A percentile compares a stretch with the other conserved stretches of the same genome.
Evolutionary conservation across 2,329 filamentous ascomycete species (phyloP).

Genomic region (Exophiala phaeomuriformis): DNA sequence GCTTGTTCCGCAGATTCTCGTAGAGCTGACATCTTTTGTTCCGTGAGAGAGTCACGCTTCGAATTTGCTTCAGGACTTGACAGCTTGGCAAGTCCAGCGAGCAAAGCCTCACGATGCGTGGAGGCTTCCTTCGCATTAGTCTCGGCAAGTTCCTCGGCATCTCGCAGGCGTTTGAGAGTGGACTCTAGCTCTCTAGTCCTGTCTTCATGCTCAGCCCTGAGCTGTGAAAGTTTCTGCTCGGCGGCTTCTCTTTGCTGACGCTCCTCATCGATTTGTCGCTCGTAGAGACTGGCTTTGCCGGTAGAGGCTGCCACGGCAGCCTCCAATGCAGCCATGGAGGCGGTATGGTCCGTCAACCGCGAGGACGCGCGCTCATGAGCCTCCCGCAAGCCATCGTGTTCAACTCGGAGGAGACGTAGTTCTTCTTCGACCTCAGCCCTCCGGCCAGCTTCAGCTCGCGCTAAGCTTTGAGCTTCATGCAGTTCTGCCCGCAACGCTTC

Average conservation of each 20-base stretch:
- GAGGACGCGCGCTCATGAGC: constrained; percentile 61
- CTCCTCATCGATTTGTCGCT: constrained; percentile 78
- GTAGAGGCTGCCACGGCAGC: constrained; percentile 71
- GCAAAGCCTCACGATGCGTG: constrained; percentile 72
- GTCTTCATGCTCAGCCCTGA: constrained; percentile 77
- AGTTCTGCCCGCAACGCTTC: constrained; percentile 80
- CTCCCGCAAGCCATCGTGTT: constrained; percentile 68
- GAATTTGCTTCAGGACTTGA: constrained; percentile 39
- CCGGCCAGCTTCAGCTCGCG: constrained; percentile 72
- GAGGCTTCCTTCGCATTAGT: constrained; percentile 81
- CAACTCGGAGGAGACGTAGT: constrained; percentile 69
- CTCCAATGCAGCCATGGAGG: constrained; percentile 66
- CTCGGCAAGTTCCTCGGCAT: constrained; percentile 81
- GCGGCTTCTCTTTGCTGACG: constrained; percentile 64
- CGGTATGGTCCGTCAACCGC: constrained; percentile 61
- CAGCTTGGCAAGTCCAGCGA: constrained; percentile 74
- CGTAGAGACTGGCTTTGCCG: constrained; percentile 67
- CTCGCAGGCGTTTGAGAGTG: constrained; percentile 64
- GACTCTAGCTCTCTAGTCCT: constrained; percentile 69
- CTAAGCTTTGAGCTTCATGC: constrained; percentile 67
- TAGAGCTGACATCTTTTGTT: constrained; percentile 60
- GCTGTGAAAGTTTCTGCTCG: constrained; percentile 66
- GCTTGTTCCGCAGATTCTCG: constrained; percentile 73
- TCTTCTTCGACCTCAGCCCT: constrained; percentile 69
- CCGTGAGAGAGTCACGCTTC: constrained; percentile 43